These are phyloP conservation scores for Plenodomus tracheiphilus DNA, from an alignment of 2,329 filamentous ascomycete genomes.

Conservation along the genomic window DNA sequence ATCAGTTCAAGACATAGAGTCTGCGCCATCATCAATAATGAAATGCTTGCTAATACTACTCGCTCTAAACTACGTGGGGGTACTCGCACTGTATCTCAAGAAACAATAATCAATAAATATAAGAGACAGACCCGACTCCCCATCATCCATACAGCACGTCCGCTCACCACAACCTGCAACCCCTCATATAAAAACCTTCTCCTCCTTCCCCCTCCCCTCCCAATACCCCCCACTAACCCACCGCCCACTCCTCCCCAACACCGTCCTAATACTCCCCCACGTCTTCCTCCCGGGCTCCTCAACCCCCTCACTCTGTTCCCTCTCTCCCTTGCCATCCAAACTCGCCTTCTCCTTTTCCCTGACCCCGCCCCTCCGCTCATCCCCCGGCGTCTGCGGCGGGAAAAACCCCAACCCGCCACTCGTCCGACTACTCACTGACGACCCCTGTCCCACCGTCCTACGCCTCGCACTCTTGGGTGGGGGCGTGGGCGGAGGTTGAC, in stretches of 20 bases:
- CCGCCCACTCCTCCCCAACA: constrained; percentile 16
- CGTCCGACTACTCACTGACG: background rate
- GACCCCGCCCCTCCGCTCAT: constrained; percentile 10
- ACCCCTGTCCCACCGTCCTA: constrained; percentile 3
- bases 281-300: constrained; percentile 21
- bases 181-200: constrained; percentile 30
- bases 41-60: too few relatives aligned
- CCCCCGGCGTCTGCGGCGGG: constrained; percentile 12
- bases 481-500: background rate
- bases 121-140: too few relatives aligned
- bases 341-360: constrained; percentile 13
- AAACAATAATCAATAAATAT: too few relatives aligned
- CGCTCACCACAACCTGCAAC: too few relatives aligned
- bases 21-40: too few relatives aligned
- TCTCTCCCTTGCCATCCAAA: constrained; percentile 1
- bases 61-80: too few relatives aligned
- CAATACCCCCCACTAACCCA: constrained; percentile 14
- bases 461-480: constrained; percentile 6
- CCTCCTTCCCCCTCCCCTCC: constrained; percentile 14
- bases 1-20: too few relatives aligned
- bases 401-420: constrained; percentile 15
- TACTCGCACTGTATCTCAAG: too few relatives aligned
- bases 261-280: constrained; percentile 29
- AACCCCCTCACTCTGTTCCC: background rate
- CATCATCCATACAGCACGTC: too few relatives aligned